Percentiles rank a stretch among this genome's conserved stretches.
phyloP scores from a whole-genome alignment of 2,329 filamentous ascomycete genomes.

The Aspergillus costaricaensis region DNA sequence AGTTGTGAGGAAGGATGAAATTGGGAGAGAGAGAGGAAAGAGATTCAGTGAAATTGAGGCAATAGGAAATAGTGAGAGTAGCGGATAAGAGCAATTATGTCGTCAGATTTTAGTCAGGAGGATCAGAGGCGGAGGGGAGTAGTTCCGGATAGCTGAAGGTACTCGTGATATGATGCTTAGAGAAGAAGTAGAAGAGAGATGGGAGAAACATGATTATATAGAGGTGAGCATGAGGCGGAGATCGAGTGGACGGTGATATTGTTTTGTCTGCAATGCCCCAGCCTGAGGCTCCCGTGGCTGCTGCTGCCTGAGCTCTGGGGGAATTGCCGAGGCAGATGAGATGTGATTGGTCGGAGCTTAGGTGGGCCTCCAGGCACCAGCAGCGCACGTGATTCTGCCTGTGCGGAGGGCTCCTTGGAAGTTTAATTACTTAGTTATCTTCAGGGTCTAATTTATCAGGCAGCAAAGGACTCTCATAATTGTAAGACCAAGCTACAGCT shows the following conservation, averaged over 20 bases:
- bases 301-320: slow-evolving; percentile 4
- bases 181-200: not conserved
- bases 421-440: not conserved
- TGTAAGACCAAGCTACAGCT: too few relatives aligned
- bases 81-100: not conserved
- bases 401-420: not conserved
- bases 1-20: not conserved
- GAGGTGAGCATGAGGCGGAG: not conserved
- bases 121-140: not conserved
- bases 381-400: slow-evolving; percentile 1
- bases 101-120: not conserved
- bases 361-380: slow-evolving; percentile 5
- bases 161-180: not conserved
- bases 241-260: not conserved
- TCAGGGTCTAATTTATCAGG: not conserved
- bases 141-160: not conserved
- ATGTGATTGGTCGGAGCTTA: not conserved
- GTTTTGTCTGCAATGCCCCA: not conserved
- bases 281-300: slow-evolving; percentile 2
- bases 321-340: not conserved
- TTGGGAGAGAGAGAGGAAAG: not conserved
- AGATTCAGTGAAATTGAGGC: not conserved
- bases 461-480: too few relatives aligned
- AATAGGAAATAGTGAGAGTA: not conserved
- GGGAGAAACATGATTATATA: not conserved